Percentiles rank a stretch among this genome's conserved stretches.
Conservation (phyloP, 2,329 filamentous ascomycete species). For the Verticillium nubilum region DNA sequence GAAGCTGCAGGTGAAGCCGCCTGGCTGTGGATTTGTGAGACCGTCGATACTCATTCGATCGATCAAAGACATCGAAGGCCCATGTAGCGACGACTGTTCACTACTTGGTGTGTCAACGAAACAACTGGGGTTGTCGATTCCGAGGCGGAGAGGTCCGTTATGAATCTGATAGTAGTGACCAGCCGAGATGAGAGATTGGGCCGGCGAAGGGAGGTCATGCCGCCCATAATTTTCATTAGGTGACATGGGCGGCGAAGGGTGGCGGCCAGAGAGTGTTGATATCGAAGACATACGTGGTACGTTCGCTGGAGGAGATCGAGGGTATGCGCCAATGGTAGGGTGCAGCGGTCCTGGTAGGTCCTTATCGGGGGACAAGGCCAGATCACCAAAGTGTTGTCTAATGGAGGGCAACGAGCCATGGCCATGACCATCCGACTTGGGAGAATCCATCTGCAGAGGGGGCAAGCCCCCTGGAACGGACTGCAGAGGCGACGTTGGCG, state of each 20-base stretch:
- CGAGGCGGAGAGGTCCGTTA: constrained; percentile 26
- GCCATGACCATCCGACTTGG: constrained; percentile 25
- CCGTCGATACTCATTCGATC: constrained; percentile 56
- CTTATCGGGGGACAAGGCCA: constrained; percentile 25
- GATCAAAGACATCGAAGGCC: constrained; percentile 29
- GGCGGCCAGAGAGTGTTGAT: constrained; percentile 4
- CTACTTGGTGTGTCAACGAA: constrained; percentile 41
- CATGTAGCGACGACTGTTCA: constrained; percentile 39
- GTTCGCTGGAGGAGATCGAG: constrained; percentile 27
- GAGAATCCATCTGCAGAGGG: constrained; percentile 30
- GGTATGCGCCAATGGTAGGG: constrained; percentile 14
- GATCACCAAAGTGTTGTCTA: constrained; percentile 28
- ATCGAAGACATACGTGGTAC: constrained; percentile 25
- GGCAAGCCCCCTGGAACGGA: constrained; percentile 22
- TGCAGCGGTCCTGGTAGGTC: constrained; percentile 14
- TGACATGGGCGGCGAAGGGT: constrained; percentile 41
- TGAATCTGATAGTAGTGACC: constrained; percentile 18
- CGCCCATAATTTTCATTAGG: constrained; percentile 35
- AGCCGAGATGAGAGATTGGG: constrained; percentile 26
- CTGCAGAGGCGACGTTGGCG: constrained; percentile 8
- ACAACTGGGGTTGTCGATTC: constrained; percentile 36
- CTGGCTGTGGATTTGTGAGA: constrained; percentile 45
- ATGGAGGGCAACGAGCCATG: constrained; percentile 31
- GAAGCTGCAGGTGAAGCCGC: constrained; percentile 52
- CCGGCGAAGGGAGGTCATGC: constrained; percentile 35